phyloP scores from a whole-genome alignment of 1,284 basidiomycete species.

The Acaromyces ingoldii region DNA sequence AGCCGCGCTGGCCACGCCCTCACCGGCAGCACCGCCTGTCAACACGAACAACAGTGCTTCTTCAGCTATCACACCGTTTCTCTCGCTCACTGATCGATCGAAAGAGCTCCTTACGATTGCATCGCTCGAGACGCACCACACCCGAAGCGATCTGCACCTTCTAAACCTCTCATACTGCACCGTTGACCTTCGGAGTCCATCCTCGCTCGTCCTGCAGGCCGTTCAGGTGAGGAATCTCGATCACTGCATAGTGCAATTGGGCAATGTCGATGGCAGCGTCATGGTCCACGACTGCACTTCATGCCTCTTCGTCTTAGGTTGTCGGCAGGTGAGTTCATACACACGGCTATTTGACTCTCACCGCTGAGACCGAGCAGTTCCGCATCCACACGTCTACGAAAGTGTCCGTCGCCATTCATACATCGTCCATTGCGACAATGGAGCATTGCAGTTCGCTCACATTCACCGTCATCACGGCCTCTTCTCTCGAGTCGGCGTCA shows the following conservation, averaged over 20 bases:
- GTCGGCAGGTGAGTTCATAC: not conserved
- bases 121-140: not conserved
- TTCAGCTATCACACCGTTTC: not conserved
- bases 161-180: not conserved
- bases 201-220: not conserved
- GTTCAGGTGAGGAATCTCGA: not conserved
- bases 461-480: not conserved
- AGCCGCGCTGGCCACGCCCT: not conserved
- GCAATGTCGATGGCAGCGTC: not conserved
- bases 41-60: not conserved
- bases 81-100: too few relatives aligned
- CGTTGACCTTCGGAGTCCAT: not conserved
- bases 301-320: not conserved
- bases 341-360: not conserved
- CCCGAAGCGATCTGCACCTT: not conserved
- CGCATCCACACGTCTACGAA: not conserved
- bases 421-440: not conserved
- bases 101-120: not conserved
- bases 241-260: not conserved
- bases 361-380: not conserved
- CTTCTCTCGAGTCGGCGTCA: not conserved
- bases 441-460: not conserved
- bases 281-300: slow-evolving; percentile 4
- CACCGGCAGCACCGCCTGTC: not conserved
- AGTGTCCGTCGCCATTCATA: not conserved